Base-by-base conservation (phyloP, 306 rosid species). In the Corylus avellana region DNA sequence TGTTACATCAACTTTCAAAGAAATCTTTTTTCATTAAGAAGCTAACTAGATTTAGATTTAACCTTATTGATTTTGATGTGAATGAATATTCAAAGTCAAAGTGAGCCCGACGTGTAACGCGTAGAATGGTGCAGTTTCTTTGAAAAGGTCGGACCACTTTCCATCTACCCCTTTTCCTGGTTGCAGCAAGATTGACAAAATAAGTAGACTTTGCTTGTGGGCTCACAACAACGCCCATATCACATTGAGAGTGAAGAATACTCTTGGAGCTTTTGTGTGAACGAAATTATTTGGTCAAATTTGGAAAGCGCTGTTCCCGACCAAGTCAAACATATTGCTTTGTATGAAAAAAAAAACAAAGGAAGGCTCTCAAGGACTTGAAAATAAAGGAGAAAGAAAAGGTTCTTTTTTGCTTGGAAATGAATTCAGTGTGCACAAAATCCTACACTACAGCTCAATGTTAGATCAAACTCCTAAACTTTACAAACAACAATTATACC, bases 371-470 rank as follows among this genome's bases (percentile, higher is more conserved):
- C 20, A 64, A 37, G 42, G 29, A 29, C 69, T 62, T 29, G 44
- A 62, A n/a, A 7, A n/a, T 3, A 2, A 58, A 22, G 32, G 14
- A 7, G 32, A 58, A 35, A 35, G 16, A 37, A 14, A 64, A 10
- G 37, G 46, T 5, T 17, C 10, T 16, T 64, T 64, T 64, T 16
- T 35, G 22, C 70, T 25, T n/a, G 75, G 77, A 61, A 79, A 54
- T 75, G 61, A 82, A 82, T 53, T 29, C 71, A 69, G 82, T 53
- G 84, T 44, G 71, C 81, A 78, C 46, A 62, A 77, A 66, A 76
- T 39, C 59, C 78, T 78, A 81, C 70, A 64, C 82, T 81, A 74
- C 73, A 61, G 77, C 77, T 70, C 68, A 70, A 75, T 47, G 82
- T 80, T 72, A 82, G 80, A 82, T 53, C 63, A 63, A 71, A 77